Evolutionary conservation across 495 filamentous ascomycete genomes (phyloP).

Genomic region (Aspergillus sparsus): DNA sequence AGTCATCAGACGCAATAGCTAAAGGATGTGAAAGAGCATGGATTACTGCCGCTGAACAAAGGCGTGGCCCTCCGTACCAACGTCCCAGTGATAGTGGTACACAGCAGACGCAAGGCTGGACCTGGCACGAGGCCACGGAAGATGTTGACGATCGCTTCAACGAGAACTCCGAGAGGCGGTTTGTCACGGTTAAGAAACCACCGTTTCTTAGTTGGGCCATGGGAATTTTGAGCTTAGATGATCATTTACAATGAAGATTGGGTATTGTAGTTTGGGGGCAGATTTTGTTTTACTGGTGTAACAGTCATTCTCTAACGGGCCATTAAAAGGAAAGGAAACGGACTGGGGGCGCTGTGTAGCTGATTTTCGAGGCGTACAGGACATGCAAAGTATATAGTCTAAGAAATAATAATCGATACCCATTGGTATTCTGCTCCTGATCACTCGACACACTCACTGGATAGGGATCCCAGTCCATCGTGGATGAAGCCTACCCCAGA

Average conservation of each 20-base stretch:
- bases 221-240: conserved; percentile 59
- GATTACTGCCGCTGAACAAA: conserved; percentile 68
- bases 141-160: conserved; percentile 15
- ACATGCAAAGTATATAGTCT: background rate
- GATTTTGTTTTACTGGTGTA: background rate
- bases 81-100: background rate
- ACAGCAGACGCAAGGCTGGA: conserved; percentile 8
- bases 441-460: background rate
- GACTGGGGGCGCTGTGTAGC: background rate
- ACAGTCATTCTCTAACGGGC: background rate
- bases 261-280: background rate
- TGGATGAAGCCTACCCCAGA: background rate
- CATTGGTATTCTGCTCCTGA: background rate
- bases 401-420: background rate
- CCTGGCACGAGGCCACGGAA: conserved; percentile 22
- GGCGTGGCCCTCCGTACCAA: conserved; percentile 73
- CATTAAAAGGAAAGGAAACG: background rate
- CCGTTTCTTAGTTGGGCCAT: conserved; percentile 56
- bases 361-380: background rate
- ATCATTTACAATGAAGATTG: conserved; percentile 46
- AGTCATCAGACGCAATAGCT: conserved; percentile 75
- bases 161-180: conserved; percentile 48
- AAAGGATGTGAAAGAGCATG: conserved; percentile 82
- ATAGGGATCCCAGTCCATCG: background rate
- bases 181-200: conserved; percentile 45